A percentile compares a stretch with the other conserved stretches of the same genome.
phyloP scores from a whole-genome alignment of 176 grass and related monocot species.

The Rhynchospora pubera region DNA sequence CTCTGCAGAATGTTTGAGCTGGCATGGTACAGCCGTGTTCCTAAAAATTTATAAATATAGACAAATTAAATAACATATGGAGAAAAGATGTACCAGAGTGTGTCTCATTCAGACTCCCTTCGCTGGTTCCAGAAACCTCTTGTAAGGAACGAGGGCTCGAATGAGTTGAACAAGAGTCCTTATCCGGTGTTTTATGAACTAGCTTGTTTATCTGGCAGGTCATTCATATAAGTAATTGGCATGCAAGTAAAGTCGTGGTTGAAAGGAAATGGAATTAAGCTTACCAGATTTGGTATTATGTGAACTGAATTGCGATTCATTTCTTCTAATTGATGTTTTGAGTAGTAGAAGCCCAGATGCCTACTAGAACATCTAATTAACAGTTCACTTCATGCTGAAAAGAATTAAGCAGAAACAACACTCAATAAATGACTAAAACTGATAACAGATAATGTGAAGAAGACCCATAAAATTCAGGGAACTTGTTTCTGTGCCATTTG shows the following conservation, averaged over 20 bases:
- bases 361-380: conserved; percentile 2
- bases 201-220: conserved; percentile 34
- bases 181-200: conserved; percentile 32
- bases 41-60: neutral
- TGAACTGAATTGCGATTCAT: conserved; percentile 41
- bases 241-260: conserved; percentile 20
- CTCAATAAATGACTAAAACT: neutral
- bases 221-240: conserved; percentile 30
- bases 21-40: neutral
- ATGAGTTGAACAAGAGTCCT: conserved; percentile 39
- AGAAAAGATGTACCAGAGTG: conserved; percentile 50
- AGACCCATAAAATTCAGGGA: neutral
- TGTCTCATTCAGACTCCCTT: conserved; percentile 45
- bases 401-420: neutral
- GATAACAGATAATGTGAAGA: neutral
- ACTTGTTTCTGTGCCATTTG: neutral
- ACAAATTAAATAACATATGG: neutral
- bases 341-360: neutral
- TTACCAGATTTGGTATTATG: conserved; percentile 37
- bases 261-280: conserved; percentile 8
- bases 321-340: neutral
- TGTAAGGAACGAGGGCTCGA: conserved; percentile 42
- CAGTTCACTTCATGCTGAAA: conserved; percentile 20
- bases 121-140: conserved; percentile 61
- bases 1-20: neutral